Conservation (phyloP, 805 yeast genomes). For the Wickerhamomyces kurtzmanii region DNA sequence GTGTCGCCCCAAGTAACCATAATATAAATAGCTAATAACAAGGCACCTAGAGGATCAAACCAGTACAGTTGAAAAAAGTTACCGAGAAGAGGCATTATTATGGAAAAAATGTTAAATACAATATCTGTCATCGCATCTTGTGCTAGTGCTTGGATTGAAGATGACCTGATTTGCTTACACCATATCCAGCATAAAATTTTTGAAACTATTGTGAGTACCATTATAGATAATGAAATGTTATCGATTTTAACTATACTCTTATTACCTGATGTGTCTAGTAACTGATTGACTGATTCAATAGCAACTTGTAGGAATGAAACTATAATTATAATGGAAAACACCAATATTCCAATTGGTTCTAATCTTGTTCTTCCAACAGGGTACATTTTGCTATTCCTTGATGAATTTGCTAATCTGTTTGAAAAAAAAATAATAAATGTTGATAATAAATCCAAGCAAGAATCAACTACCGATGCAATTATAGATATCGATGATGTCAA, state of each 20-base stretch:
- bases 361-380: slow-evolving; percentile 69
- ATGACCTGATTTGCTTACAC: slow-evolving; percentile 50
- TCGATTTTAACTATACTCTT: slow-evolving; percentile 38
- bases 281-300: slow-evolving; percentile 43
- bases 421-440: slow-evolving; percentile 63
- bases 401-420: slow-evolving; percentile 36
- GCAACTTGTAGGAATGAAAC: slow-evolving; percentile 67
- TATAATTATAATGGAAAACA: slow-evolving; percentile 63
- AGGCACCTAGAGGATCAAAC: slow-evolving; percentile 71
- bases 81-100: slow-evolving; percentile 61
- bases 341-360: slow-evolving; percentile 72
- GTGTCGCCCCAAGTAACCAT: slow-evolving; percentile 53
- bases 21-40: slow-evolving; percentile 50
- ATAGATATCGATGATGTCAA: slow-evolving; percentile 66
- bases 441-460: slow-evolving; percentile 63
- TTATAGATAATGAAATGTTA: slow-evolving; percentile 40
- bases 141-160: slow-evolving; percentile 69
- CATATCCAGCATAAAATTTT: slow-evolving; percentile 55
- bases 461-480: slow-evolving; percentile 71
- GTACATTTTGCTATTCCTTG: slow-evolving; percentile 36
- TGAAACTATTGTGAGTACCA: slow-evolving; percentile 51
- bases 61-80: slow-evolving; percentile 46
- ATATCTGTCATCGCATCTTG: slow-evolving; percentile 79
- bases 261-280: slow-evolving; percentile 26
- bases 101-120: slow-evolving; percentile 61